Percentiles rank a stretch among this genome's conserved stretches.
These are phyloP conservation scores for Penicillium salamii DNA, from an alignment of 495 filamentous ascomycete species.

Conservation along the genomic window DNA sequence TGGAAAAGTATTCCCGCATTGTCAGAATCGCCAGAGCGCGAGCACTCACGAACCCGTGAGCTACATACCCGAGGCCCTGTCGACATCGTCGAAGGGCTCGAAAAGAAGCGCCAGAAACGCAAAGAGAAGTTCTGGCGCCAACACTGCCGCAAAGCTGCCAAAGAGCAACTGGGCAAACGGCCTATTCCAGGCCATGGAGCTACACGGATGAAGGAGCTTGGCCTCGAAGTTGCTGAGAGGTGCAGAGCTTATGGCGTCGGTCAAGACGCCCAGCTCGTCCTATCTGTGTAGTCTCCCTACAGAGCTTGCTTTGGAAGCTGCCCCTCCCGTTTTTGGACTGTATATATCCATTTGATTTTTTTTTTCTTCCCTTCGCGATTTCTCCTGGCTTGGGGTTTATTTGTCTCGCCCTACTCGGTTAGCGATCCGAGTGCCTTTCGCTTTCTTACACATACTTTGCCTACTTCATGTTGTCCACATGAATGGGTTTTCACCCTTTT, in stretches of 20 bases:
- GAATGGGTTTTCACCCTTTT: constrained; percentile 21
- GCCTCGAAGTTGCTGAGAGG: constrained; percentile 75
- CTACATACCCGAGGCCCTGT: constrained; percentile 77
- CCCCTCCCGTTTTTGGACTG: constrained; percentile 19
- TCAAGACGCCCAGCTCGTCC: constrained; percentile 68
- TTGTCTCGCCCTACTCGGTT: constrained; percentile 10
- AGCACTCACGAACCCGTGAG: constrained; percentile 41
- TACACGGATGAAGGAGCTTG: constrained; percentile 91
- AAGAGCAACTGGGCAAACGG: constrained; percentile 56
- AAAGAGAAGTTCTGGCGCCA: constrained; percentile 88
- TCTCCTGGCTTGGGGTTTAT: background rate
- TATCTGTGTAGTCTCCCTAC: constrained; percentile 61
- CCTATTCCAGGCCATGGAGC: constrained; percentile 79
- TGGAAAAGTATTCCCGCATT: constrained; percentile 33
- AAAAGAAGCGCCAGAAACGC: constrained; percentile 87
- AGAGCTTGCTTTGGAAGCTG: constrained; percentile 17
- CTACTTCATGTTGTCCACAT: constrained; percentile 20
- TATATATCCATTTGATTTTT: constrained; percentile 35
- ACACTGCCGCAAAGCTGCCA: constrained; percentile 65
- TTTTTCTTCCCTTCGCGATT: constrained; percentile 26
- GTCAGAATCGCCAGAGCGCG: constrained; percentile 34
- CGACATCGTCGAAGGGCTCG: constrained; percentile 94
- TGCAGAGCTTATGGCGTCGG: constrained; percentile 63
- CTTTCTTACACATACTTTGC: constrained; percentile 25
- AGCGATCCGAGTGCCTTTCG: constrained; percentile 22